Conservation (phyloP, 129 eudicot species). For the Cynara cardunculus region DNA sequence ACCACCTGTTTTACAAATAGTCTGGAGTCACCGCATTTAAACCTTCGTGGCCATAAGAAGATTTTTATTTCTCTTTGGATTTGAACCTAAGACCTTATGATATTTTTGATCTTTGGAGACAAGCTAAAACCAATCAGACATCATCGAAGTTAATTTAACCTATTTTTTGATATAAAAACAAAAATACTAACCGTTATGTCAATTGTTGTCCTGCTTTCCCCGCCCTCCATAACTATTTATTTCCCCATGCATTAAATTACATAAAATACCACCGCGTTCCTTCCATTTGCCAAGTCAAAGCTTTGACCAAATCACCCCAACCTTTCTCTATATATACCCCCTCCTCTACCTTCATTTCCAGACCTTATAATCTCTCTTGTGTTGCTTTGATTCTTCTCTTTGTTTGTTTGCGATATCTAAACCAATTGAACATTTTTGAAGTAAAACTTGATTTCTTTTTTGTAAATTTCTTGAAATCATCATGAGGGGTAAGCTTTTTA, state of each 20-base stretch:
- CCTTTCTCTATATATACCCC: conserved; percentile 31
- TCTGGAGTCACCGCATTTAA: too few relatives aligned
- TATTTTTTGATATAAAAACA: too few relatives aligned
- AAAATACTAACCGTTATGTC: not conserved
- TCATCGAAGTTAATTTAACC: too few relatives aligned
- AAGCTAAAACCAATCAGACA: too few relatives aligned
- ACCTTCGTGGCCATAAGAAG: too few relatives aligned
- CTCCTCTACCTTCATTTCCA: not conserved
- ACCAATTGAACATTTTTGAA: not conserved
- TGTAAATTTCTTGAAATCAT: not conserved
- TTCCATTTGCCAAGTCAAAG: conserved; percentile 1
- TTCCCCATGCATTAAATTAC: not conserved
- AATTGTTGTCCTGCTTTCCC: not conserved
- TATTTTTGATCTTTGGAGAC: too few relatives aligned
- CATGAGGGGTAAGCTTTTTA: conserved; percentile 35
- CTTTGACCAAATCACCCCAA: conserved; percentile 20
- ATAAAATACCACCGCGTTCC: not conserved
- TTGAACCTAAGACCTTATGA: too few relatives aligned
- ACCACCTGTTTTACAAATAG: too few relatives aligned
- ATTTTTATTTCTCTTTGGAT: too few relatives aligned
- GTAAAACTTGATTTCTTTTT: not conserved
- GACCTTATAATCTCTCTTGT: not conserved
- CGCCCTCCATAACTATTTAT: not conserved
- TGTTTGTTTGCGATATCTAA: not conserved
- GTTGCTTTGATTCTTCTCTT: not conserved